Evolutionary conservation across 2,329 filamentous ascomycete species (phyloP).

Genomic region (Apiospora saccharicola): DNA sequence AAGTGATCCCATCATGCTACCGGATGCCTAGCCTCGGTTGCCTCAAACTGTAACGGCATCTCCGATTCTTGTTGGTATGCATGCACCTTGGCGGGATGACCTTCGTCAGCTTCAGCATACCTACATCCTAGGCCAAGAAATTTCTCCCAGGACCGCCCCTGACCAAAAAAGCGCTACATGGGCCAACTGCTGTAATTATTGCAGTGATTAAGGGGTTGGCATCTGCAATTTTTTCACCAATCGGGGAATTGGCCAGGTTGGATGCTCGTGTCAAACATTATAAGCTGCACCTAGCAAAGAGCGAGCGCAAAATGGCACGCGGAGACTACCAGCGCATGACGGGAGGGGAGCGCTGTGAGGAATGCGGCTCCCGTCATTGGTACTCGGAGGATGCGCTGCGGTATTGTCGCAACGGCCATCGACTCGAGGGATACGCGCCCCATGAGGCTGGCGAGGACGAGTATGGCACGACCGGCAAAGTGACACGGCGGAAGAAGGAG

Average conservation of each 20-base stretch:
- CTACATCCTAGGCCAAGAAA: background rate
- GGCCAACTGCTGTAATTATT: background rate
- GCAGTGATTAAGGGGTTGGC: background rate
- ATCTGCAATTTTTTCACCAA: background rate
- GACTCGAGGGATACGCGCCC: slow-evolving; percentile 71
- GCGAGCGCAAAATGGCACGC: slow-evolving; percentile 45
- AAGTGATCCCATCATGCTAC: slow-evolving; percentile 18
- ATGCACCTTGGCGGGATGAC: background rate
- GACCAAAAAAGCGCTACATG: background rate
- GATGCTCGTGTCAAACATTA: background rate
- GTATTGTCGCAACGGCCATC: slow-evolving; percentile 83
- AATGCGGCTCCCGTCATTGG: slow-evolving; percentile 76
- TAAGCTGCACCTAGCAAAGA: background rate
- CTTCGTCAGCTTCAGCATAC: background rate
- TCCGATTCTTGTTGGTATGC: slow-evolving; percentile 25
- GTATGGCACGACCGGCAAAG: slow-evolving; percentile 66
- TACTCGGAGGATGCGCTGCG: slow-evolving; percentile 78
- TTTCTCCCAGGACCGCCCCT: slow-evolving; percentile 4
- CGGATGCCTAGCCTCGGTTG: slow-evolving; percentile 10
- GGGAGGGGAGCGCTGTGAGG: slow-evolving; percentile 61
- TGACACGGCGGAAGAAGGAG: slow-evolving; percentile 65
- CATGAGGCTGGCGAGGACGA: slow-evolving; percentile 70
- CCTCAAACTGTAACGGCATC: slow-evolving; percentile 25
- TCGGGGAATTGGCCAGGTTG: background rate
- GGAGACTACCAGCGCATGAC: slow-evolving; percentile 58